These are phyloP conservation scores for Talaromyces nanjingensis DNA, from an alignment of 495 filamentous ascomycete species.

Conservation along the genomic window DNA sequence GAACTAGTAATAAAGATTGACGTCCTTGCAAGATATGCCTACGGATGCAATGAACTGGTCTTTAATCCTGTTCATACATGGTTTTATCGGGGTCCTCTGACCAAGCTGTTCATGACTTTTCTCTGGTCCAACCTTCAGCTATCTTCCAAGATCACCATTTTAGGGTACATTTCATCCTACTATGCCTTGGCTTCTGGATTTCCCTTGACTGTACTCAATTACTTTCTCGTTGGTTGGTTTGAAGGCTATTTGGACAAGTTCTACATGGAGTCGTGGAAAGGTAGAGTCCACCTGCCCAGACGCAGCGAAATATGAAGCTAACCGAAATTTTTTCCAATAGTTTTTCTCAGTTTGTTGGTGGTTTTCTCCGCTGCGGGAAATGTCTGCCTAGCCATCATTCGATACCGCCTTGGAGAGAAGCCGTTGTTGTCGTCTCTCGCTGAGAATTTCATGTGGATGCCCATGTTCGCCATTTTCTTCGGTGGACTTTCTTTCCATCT, in stretches of 20 bases:
- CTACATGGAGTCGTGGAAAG: slow-evolving; percentile 70
- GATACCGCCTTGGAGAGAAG: slow-evolving; percentile 36
- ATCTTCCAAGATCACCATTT: slow-evolving; percentile 71
- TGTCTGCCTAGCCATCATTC: slow-evolving; percentile 35
- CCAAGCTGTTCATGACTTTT: slow-evolving; percentile 64
- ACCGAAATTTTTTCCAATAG: neutral
- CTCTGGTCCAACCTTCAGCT: slow-evolving; percentile 66
- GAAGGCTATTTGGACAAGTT: slow-evolving; percentile 67
- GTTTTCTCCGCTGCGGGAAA: slow-evolving; percentile 45
- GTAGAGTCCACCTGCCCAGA: slow-evolving; percentile 9
- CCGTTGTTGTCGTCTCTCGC: slow-evolving; percentile 36
- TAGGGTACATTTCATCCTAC: slow-evolving; percentile 75
- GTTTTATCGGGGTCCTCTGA: slow-evolving; percentile 60
- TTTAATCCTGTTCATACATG: slow-evolving; percentile 59
- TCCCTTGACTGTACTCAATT: slow-evolving; percentile 27
- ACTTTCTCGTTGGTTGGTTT: slow-evolving; percentile 51
- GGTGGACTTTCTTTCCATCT: slow-evolving; percentile 41
- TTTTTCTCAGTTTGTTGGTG: slow-evolving; percentile 26
- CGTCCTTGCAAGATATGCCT: slow-evolving; percentile 15
- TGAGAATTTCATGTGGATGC: slow-evolving; percentile 60
- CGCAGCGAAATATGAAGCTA: neutral
- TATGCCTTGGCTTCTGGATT: slow-evolving; percentile 32
- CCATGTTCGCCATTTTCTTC: slow-evolving; percentile 41
- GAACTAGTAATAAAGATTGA: slow-evolving; percentile 1
- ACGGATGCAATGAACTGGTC: slow-evolving; percentile 36